These are phyloP conservation scores for Aristolochia californica DNA, from an alignment of 164 flowering plant species.

Conservation along the genomic window DNA sequence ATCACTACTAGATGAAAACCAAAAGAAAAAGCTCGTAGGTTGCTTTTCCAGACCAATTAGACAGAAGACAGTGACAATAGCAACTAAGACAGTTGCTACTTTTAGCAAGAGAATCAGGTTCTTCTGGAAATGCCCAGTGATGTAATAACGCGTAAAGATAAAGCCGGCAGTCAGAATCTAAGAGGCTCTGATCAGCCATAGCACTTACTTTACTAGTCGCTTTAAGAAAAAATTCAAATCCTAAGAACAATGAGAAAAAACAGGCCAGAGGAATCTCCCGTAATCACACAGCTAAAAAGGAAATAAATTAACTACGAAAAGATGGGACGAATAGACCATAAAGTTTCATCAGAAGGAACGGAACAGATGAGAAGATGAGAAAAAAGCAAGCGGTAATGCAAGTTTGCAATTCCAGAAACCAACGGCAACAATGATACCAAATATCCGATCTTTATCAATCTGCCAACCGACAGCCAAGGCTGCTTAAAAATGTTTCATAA, in stretches of 20 bases:
- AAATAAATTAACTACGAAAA: no score
- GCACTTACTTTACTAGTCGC: background rate
- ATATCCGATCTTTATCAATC: no score
- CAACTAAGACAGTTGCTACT: background rate
- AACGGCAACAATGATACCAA: no score
- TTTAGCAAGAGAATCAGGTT: conserved; percentile 1
- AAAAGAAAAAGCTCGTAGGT: no score
- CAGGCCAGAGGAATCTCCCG: background rate
- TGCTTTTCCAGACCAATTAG: no score
- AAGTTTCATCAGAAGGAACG: no score
- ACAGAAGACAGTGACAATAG: background rate
- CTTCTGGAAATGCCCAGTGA: background rate
- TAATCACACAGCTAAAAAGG: background rate
- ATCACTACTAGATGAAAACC: no score
- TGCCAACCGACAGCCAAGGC: no score
- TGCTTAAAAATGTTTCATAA: background rate
- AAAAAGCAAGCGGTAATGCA: no score
- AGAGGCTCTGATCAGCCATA: background rate
- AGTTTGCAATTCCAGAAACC: no score
- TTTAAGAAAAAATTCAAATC: background rate
- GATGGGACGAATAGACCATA: no score
- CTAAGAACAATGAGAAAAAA: background rate
- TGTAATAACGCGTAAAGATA: background rate
- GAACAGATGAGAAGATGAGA: no score
- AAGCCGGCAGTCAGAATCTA: background rate